These are phyloP conservation scores for Coniochaeta ligniaria DNA, from an alignment of 2,329 filamentous ascomycete species.

Conservation along the genomic window DNA sequence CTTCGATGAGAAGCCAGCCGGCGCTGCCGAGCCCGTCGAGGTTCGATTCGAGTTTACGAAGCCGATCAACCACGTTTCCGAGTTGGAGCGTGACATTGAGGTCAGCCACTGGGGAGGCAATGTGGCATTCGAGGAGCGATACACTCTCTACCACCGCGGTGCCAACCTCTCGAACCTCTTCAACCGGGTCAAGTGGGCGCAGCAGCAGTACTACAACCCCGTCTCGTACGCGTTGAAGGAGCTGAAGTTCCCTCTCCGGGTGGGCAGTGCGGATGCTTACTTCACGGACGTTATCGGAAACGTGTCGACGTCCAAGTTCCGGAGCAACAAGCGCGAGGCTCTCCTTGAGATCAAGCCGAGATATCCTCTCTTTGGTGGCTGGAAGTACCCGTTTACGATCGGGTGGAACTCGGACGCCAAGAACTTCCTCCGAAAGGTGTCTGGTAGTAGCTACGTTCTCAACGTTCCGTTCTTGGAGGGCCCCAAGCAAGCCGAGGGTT, in stretches of 20 bases:
- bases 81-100: conserved; percentile 84
- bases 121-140: conserved; percentile 88
- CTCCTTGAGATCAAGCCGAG: conserved; percentile 84
- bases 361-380: conserved; percentile 94
- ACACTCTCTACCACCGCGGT: conserved; percentile 79
- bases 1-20: conserved; percentile 75
- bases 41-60: conserved; percentile 95
- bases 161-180: conserved; percentile 70
- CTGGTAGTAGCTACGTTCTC: conserved; percentile 68
- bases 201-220: conserved; percentile 69
- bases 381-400: conserved; percentile 96
- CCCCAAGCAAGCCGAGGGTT: conserved; percentile 75
- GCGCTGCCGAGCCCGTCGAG: conserved; percentile 62
- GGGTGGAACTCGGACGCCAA: conserved; percentile 89
- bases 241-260: conserved; percentile 69
- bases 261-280: conserved; percentile 81
- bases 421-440: conserved; percentile 63
- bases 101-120: conserved; percentile 98
- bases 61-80: conserved; percentile 71
- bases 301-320: conserved; percentile 87
- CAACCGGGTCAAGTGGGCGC: conserved; percentile 69
- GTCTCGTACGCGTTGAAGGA: conserved; percentile 72
- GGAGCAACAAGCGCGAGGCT: conserved; percentile 69
- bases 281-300: conserved; percentile 96
- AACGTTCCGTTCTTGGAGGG: conserved; percentile 92